A percentile compares a stretch with the other conserved stretches of the same genome.
Conservation (phyloP, 768 basidiomycete species). For the Leucosporidium scottii region DNA sequence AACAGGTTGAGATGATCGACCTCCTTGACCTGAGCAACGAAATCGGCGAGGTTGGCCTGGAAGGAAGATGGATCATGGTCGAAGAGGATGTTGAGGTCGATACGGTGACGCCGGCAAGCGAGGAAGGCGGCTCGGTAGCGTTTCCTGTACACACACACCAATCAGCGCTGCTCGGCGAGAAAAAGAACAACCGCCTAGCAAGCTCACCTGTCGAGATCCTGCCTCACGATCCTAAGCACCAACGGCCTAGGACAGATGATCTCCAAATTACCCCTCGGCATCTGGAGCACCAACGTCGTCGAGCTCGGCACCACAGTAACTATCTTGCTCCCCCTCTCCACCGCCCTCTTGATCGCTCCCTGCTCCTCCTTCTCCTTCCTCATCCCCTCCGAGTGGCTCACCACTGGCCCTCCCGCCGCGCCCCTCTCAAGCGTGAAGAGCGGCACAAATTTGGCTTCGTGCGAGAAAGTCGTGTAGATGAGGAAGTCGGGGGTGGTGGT, state of each 20-base stretch:
- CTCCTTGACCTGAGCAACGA: conserved; percentile 78
- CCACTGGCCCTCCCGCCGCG: conserved; percentile 36
- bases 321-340: conserved; percentile 84
- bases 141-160: conserved; percentile 47
- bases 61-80: conserved; percentile 69
- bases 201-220: conserved; percentile 66
- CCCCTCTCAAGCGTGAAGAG: conserved; percentile 41
- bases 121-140: conserved; percentile 80
- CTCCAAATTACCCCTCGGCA: conserved; percentile 95
- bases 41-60: conserved; percentile 54
- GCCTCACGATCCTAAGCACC: conserved; percentile 73
- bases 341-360: conserved; percentile 58
- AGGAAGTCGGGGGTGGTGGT: conserved; percentile 62
- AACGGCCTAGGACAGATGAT: conserved; percentile 87
- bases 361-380: conserved; percentile 38
- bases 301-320: conserved; percentile 78
- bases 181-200: background rate
- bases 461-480: conserved; percentile 74
- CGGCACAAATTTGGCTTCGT: conserved; percentile 70
- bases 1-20: conserved; percentile 91
- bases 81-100: conserved; percentile 82
- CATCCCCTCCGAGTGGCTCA: conserved; percentile 15
- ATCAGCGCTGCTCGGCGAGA: background rate
- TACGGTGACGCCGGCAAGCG: conserved; percentile 83
- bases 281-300: conserved; percentile 88